Conservation (phyloP, 2,329 filamentous ascomycete species). For the Fusarium hostae region DNA sequence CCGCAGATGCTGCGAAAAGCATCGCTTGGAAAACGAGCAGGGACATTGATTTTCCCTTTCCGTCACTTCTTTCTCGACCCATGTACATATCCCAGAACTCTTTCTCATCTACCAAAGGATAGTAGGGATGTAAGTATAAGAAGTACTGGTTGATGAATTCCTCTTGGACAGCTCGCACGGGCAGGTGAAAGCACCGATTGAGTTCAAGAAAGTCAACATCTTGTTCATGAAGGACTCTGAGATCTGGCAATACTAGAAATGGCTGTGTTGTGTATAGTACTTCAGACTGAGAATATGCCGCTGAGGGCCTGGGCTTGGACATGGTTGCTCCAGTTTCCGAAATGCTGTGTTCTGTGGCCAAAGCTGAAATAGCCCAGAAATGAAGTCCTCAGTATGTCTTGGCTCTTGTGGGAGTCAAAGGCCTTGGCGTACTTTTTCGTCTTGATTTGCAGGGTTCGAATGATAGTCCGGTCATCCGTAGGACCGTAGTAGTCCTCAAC, state of each 20-base stretch:
- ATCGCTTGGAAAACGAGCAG: constrained; percentile 25
- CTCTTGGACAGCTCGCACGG: background rate
- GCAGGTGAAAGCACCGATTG: constrained; percentile 12
- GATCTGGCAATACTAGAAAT: background rate
- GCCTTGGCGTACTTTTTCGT: background rate
- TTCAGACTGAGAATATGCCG: constrained; percentile 4
- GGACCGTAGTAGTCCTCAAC: background rate
- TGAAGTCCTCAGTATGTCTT: background rate
- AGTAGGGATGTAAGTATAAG: constrained; percentile 30
- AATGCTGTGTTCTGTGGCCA: background rate
- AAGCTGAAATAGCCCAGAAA: background rate
- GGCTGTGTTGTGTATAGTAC: background rate
- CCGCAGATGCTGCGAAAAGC: constrained; percentile 33
- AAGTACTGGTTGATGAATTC: constrained; percentile 24
- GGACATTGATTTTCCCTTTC: background rate
- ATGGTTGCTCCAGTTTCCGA: background rate
- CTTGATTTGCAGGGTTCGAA: background rate
- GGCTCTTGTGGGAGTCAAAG: fast-evolving
- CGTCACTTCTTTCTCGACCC: background rate
- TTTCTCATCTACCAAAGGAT: constrained; percentile 22
- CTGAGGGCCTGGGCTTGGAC: background rate
- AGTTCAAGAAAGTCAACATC: constrained; percentile 5
- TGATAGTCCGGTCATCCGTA: background rate
- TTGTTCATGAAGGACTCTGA: background rate
- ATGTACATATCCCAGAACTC: constrained; percentile 36